Conservation (phyloP, 495 filamentous ascomycete species). For the Aspergillus funiculosus region DNA sequence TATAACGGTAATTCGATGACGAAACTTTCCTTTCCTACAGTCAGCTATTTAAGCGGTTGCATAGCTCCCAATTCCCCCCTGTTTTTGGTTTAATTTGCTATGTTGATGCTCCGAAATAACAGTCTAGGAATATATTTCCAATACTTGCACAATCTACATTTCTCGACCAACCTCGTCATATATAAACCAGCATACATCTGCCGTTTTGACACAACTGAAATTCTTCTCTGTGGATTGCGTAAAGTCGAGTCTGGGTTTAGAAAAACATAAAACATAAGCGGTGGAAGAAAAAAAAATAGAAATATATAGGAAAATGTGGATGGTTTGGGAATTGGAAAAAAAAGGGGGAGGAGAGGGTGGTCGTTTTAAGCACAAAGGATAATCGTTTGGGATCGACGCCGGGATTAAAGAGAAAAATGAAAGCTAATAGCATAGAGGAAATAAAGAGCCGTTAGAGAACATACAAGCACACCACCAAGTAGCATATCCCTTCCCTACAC, state of each 20-base stretch:
- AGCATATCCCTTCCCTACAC: constrained; percentile 28
- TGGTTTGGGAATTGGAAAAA: constrained; percentile 10
- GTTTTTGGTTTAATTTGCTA: too few species aligned
- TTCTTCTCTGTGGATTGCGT: too few species aligned
- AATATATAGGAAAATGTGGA: constrained; percentile 9
- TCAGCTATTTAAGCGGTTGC: too few species aligned
- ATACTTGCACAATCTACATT: not conserved
- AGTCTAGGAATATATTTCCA: too few species aligned
- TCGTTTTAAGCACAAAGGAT: constrained; percentile 25
- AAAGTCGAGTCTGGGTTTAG: constrained; percentile 2
- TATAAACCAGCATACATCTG: too few species aligned
- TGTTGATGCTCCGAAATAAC: too few species aligned
- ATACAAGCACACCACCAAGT: constrained; percentile 38
- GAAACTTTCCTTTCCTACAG: too few species aligned
- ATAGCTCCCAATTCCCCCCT: too few species aligned
- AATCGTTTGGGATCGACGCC: constrained; percentile 32
- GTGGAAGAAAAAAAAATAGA: constrained; percentile 2
- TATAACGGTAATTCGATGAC: too few species aligned
- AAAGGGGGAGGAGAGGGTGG: constrained; percentile 24
- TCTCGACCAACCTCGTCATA: too few species aligned
- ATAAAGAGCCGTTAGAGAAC: constrained; percentile 37
- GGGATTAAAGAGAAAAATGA: constrained; percentile 38
- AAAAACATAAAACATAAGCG: constrained; percentile 1
- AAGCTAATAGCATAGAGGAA: constrained; percentile 43
- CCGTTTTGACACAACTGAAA: too few species aligned